Evolutionary conservation across 371 early-diverging fungal genomes (phyloP).

Genomic region (Mortierella sp.): DNA sequence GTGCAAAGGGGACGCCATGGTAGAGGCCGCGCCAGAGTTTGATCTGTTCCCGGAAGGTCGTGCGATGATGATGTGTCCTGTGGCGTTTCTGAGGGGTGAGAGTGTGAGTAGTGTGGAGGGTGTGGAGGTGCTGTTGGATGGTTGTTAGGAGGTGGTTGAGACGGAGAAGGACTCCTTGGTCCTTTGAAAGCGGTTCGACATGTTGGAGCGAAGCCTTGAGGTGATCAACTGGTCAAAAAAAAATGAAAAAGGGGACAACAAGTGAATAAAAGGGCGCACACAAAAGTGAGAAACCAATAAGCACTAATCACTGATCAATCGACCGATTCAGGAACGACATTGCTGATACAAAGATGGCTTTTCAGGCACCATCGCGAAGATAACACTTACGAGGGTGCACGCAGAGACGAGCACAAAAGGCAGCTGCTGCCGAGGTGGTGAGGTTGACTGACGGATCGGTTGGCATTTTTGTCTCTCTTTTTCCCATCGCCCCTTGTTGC

Average conservation of each 20-base stretch:
- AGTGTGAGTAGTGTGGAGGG: constrained; percentile 13
- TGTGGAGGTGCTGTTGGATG: constrained; percentile 24
- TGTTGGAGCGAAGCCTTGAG: constrained; percentile 22
- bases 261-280: neutral
- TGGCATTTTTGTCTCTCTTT: neutral
- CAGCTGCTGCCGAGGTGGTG: constrained; percentile 9
- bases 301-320: neutral
- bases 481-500: neutral
- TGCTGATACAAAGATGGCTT: too few relatives aligned
- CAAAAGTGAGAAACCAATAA: neutral
- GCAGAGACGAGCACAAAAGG: constrained; percentile 18
- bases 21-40: constrained; percentile 28
- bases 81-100: neutral
- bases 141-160: constrained; percentile 18
- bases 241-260: neutral
- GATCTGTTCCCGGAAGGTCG: constrained; percentile 15
- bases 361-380: too few relatives aligned
- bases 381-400: constrained; percentile 9
- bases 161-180: constrained; percentile 9
- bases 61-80: neutral
- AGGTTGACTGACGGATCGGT: constrained; percentile 11
- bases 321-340: too few relatives aligned
- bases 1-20: constrained; percentile 30
- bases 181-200: neutral
- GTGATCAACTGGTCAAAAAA: constrained; percentile 24